Conservation (phyloP, 208 protist genomes). For the Endotrypanum monterogeii region DNA sequence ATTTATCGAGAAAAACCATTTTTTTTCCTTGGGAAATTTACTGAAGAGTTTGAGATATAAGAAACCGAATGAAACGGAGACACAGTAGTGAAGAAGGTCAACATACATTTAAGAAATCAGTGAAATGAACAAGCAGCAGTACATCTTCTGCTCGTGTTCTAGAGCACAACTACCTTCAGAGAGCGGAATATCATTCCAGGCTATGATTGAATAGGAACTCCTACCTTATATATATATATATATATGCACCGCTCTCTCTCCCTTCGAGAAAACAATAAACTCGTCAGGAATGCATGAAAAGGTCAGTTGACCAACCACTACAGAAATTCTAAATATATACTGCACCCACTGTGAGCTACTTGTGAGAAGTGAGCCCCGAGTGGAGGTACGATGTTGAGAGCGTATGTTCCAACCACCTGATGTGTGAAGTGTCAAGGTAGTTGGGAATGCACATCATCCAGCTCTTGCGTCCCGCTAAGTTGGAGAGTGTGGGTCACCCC, state of each 20-base stretch:
- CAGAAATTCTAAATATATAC: too few relatives aligned
- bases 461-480: neutral
- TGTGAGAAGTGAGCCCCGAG: too few relatives aligned
- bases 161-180: too few relatives aligned
- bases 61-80: neutral
- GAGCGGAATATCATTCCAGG: too few relatives aligned
- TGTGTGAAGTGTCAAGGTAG: neutral
- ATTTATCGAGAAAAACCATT: conserved; percentile 71
- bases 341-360: too few relatives aligned
- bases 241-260: too few relatives aligned
- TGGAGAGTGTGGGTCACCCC: neutral
- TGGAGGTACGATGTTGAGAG: neutral
- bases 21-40: neutral
- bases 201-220: too few relatives aligned
- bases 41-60: neutral
- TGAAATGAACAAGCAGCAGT: neutral
- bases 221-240: too few relatives aligned
- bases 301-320: too few relatives aligned
- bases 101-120: neutral
- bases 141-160: neutral
- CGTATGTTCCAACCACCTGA: neutral
- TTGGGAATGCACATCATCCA: neutral
- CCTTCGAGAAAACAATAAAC: too few relatives aligned
- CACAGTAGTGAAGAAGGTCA: neutral
- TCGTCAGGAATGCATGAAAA: too few relatives aligned